These are phyloP conservation scores for Rubus idaeus DNA, from an alignment of 306 rosid species.

Conservation along the genomic window DNA sequence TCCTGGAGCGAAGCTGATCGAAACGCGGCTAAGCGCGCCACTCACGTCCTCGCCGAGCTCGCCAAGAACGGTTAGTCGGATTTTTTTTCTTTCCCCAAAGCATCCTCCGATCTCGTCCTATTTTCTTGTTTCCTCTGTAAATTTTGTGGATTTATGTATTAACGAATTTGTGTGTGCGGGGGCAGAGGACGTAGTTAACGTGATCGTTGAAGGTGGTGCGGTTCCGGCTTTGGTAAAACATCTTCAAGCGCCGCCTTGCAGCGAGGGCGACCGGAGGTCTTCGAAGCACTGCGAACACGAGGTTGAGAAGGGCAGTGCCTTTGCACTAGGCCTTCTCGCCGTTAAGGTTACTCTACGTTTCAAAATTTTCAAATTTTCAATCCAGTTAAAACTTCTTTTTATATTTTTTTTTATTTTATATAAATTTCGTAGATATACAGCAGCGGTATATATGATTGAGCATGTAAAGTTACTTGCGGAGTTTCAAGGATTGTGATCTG, in stretches of 20 bases:
- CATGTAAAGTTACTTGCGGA: not conserved
- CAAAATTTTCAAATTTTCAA: not conserved
- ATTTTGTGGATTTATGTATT: not conserved
- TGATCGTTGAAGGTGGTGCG: slow-evolving; percentile 94
- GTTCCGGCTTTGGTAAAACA: slow-evolving; percentile 87
- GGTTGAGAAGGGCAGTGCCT: slow-evolving; percentile 97
- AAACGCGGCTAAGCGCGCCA: slow-evolving; percentile 87
- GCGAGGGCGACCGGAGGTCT: slow-evolving; percentile 42
- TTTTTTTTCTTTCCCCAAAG: not conserved
- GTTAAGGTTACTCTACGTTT: slow-evolving; percentile 65
- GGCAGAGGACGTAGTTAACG: slow-evolving; percentile 91
- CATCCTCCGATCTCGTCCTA: slow-evolving; percentile 37
- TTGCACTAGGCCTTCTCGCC: slow-evolving; percentile 95
- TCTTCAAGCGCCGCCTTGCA: slow-evolving; percentile 69
- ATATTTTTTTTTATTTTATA: not conserved
- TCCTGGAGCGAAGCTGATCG: slow-evolving; percentile 88
- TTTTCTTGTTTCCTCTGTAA: slow-evolving; percentile 11
- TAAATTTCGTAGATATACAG: not conserved
- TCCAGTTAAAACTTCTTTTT: not conserved
- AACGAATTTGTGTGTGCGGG: slow-evolving; percentile 23
- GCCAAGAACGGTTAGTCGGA: slow-evolving; percentile 71
- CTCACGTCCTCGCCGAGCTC: slow-evolving; percentile 96
- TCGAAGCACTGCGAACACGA: slow-evolving; percentile 82
- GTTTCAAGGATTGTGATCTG: not conserved
- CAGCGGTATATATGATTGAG: not conserved